phyloP scores from a whole-genome alignment of 2,329 filamentous ascomycete species.

The Diplodia mutila region DNA sequence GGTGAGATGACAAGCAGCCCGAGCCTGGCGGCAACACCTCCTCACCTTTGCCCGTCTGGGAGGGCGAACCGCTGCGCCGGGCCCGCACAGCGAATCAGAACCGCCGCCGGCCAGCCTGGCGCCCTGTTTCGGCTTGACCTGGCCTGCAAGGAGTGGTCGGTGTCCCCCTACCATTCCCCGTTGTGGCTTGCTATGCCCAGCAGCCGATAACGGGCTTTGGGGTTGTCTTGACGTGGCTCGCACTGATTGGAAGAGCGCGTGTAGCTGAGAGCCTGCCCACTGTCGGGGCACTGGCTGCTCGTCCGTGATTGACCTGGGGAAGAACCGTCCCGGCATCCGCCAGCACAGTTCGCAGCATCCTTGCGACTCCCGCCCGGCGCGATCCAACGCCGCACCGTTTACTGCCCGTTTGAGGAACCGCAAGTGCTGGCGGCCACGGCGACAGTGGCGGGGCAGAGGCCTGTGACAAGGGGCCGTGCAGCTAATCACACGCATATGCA shows the following conservation, averaged over 20 bases:
- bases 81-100: slow-evolving; percentile 7
- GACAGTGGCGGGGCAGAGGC: slow-evolving; percentile 16
- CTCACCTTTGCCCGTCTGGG: slow-evolving; percentile 22
- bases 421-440: slow-evolving; percentile 16
- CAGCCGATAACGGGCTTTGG: slow-evolving; percentile 26
- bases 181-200: slow-evolving; percentile 26
- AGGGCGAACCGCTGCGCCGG: neutral
- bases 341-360: neutral
- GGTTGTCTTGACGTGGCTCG: slow-evolving; percentile 24
- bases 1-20: slow-evolving; percentile 27
- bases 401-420: slow-evolving; percentile 20
- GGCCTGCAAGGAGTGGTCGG: slow-evolving; percentile 26
- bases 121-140: slow-evolving; percentile 22
- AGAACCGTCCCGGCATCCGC: slow-evolving; percentile 13
- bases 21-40: slow-evolving; percentile 20
- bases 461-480: slow-evolving; percentile 23
- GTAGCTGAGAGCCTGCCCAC: slow-evolving; percentile 12
- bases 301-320: neutral
- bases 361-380: neutral
- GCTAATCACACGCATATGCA: slow-evolving; percentile 28
- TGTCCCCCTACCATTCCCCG: slow-evolving; percentile 11
- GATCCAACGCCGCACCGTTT: slow-evolving; percentile 17
- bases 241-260: slow-evolving; percentile 23
- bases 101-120: neutral
- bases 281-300: slow-evolving; percentile 10